Base-by-base conservation (phyloP, 2,329 filamentous ascomycete genomes). In the Alternaria alternata region DNA sequence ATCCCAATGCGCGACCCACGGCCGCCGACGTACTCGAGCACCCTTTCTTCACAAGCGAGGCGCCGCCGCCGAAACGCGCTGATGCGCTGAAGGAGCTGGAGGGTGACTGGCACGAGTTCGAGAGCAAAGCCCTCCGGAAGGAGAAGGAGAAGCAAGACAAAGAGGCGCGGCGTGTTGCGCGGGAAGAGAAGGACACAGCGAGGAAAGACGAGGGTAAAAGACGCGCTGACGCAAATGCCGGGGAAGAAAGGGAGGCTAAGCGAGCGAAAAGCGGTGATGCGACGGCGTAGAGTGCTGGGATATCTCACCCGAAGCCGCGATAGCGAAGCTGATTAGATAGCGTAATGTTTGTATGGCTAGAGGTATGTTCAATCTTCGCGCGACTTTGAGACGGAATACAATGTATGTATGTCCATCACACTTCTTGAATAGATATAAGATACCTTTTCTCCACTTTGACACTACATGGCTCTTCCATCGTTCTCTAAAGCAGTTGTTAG, bases 81-180 rank as follows among this genome's bases (percentile, higher is more conserved):
- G 83, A 89, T 65, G 94, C 97, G 88, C 86, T 99, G 51, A 88
- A 90, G 61, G 83, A 89, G 49, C 85, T 99, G 30, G 88, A 95
- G 70, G 95, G 95, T 22, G 95, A 99, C 71, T 99, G 95, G 95
- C 95, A 99, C 75, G 95, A 99, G 76, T 97, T 98, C 72, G 95
- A 99, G 81, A 96, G 93, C 57, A 99, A 99, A 81, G 94, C 93
- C 16, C 84, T 97, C 26, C 86, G 95, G 32, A 95, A 95, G 69
- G 94, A 97, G 78, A 94, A 93, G 69, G 92, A 95, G 77, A 87
- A 87, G 55, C 80, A 81, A 57, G 87, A 89, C 61, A 84, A 85
- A 63, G 87, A 88, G 70, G 83, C 82, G 18, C 78, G 85, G 54
- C 60, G 76, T 41, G 71, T 65, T 18, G 76, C 74, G 22, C 62